phyloP scores from a whole-genome alignment of 805 yeast genomes.

The Debaryomyces tyrocola region DNA sequence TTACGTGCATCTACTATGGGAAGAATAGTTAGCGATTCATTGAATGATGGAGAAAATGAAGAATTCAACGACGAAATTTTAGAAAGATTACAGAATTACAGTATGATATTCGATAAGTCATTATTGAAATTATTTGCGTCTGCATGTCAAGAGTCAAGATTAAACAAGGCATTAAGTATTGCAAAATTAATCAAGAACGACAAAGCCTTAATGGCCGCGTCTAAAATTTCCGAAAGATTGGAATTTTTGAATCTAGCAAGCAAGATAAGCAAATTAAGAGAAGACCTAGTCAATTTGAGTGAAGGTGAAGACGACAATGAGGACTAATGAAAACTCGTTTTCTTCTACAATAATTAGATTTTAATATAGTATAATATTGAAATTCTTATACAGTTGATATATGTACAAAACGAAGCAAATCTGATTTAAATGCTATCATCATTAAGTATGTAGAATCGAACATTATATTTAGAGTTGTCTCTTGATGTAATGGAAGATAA shows the following conservation, averaged over 20 bases:
- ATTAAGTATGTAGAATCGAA: neutral
- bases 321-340: neutral
- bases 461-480: slow-evolving; percentile 38
- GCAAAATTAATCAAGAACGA: slow-evolving; percentile 71
- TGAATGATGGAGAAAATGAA: slow-evolving; percentile 26
- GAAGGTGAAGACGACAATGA: slow-evolving; percentile 15
- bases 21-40: slow-evolving; percentile 58
- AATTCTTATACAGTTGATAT: slow-evolving; percentile 1
- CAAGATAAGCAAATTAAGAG: slow-evolving; percentile 39
- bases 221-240: slow-evolving; percentile 74
- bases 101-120: slow-evolving; percentile 69
- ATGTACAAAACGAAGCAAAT: slow-evolving; percentile 1
- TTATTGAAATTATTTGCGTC: slow-evolving; percentile 72
- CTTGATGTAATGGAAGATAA: slow-evolving; percentile 52
- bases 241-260: slow-evolving; percentile 35
- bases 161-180: slow-evolving; percentile 66
- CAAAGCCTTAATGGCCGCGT: slow-evolving; percentile 80
- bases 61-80: slow-evolving; percentile 38
- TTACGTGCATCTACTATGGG: slow-evolving; percentile 62
- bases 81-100: slow-evolving; percentile 53
- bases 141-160: slow-evolving; percentile 67
- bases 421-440: neutral
- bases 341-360: neutral
- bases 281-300: slow-evolving; percentile 24
- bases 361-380: neutral